These are phyloP conservation scores for Salix viminalis DNA, from an alignment of 345 rosid genomes.

Conservation along the genomic window DNA sequence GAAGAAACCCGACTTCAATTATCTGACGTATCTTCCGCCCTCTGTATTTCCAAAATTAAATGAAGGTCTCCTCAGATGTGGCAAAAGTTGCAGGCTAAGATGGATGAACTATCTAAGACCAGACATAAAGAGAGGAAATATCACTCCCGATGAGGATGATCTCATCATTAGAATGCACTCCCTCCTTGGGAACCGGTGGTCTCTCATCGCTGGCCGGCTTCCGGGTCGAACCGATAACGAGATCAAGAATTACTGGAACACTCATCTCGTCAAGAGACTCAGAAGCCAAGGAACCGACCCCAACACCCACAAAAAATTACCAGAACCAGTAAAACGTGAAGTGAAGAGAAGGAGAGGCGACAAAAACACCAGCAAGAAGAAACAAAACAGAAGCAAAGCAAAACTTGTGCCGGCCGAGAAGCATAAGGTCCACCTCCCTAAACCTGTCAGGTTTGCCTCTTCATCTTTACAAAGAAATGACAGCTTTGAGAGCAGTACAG, in stretches of 20 bases:
- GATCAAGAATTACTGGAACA: conserved; percentile 65
- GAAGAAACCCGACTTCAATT: neutral
- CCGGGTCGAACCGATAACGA: conserved; percentile 75
- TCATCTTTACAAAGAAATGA: conserved; percentile 30
- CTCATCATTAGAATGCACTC: conserved; percentile 51
- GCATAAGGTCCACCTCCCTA: conserved; percentile 46
- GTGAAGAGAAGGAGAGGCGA: conserved; percentile 1
- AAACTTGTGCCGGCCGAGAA: conserved; percentile 1
- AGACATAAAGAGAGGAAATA: conserved; percentile 59
- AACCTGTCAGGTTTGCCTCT: conserved; percentile 37
- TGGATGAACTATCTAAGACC: conserved; percentile 71
- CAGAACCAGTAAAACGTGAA: neutral
- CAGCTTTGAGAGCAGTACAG: conserved; percentile 23
- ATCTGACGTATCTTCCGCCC: neutral
- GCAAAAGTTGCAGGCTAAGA: conserved; percentile 65
- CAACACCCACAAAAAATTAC: conserved; percentile 29
- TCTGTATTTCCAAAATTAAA: neutral
- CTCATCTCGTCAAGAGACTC: conserved; percentile 45
- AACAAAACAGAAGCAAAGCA: conserved; percentile 4
- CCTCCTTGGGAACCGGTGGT: conserved; percentile 63
- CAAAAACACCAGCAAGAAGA: conserved; percentile 1
- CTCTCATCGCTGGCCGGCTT: conserved; percentile 56
- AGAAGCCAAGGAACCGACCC: conserved; percentile 32
- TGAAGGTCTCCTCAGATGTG: conserved; percentile 55
- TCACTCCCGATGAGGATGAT: conserved; percentile 52